Conservation (phyloP, 305 asterid species). For the Fraxinus greggii region DNA sequence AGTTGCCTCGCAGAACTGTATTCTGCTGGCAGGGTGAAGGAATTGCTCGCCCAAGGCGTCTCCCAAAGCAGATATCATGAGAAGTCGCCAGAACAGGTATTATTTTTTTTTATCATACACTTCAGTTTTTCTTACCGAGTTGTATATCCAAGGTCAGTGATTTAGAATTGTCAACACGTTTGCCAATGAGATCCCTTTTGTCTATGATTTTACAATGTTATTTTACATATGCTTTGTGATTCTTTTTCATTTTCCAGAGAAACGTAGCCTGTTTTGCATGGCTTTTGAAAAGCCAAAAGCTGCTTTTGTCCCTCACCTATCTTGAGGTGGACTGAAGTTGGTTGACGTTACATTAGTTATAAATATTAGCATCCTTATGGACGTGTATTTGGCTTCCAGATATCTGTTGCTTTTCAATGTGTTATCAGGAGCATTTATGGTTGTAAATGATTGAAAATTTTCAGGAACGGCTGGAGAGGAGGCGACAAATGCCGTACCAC, state of each 20-base stretch:
- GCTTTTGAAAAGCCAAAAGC: no score
- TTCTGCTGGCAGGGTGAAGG: slow-evolving; percentile 95
- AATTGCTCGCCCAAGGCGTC: slow-evolving; percentile 91
- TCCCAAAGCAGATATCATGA: slow-evolving; percentile 92
- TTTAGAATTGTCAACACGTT: background rate
- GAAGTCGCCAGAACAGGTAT: slow-evolving; percentile 95
- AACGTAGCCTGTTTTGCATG: background rate
- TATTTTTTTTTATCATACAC: background rate
- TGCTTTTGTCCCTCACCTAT: background rate
- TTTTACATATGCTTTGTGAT: background rate
- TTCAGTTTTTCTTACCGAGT: background rate
- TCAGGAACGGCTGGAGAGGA: slow-evolving; percentile 84
- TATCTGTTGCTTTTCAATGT: background rate
- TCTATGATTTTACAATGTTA: background rate
- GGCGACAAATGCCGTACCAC: slow-evolving; percentile 99
- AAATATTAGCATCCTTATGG: background rate
- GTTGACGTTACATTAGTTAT: background rate
- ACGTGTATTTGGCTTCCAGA: background rate
- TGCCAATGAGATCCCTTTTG: background rate
- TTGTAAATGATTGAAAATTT: slow-evolving; percentile 2
- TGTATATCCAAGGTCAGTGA: background rate
- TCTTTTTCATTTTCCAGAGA: background rate
- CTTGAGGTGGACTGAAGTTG: background rate
- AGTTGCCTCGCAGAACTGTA: slow-evolving; percentile 87
- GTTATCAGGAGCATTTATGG: background rate